Percentiles rank a stretch among this genome's conserved stretches.
phyloP scores from a whole-genome alignment of 139 green algal species.

The Nannochloris sp. region DNA sequence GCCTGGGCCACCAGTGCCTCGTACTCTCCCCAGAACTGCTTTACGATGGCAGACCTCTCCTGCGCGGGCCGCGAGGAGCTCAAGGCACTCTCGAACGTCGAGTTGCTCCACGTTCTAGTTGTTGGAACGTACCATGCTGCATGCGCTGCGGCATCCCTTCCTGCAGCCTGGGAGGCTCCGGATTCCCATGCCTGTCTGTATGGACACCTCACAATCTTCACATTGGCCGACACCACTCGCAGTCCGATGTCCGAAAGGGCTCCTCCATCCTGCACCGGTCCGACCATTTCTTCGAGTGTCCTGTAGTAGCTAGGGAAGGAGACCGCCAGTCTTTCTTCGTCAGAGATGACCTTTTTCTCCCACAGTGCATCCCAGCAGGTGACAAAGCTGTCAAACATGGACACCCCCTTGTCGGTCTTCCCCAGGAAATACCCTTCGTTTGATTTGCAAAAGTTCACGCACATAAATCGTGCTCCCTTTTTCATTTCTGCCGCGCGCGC shows the following conservation, averaged over 20 bases:
- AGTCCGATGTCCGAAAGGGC: not conserved
- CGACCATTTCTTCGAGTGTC: not conserved
- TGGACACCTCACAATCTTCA: not conserved
- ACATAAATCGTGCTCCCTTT: not conserved
- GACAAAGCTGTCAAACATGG: constrained; percentile 1
- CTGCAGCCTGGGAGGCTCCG: not conserved
- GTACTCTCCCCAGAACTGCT: not conserved
- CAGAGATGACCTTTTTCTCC: not conserved
- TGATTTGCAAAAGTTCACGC: not conserved
- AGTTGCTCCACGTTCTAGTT: not conserved
- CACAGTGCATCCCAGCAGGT: not conserved
- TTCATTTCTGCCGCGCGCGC: not conserved
- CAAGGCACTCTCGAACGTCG: not conserved
- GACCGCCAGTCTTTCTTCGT: not conserved
- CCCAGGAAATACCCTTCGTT: not conserved
- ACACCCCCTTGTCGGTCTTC: not conserved
- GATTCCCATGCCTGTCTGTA: not conserved
- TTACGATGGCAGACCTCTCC: not conserved
- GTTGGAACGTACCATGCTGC: constrained; percentile 2
- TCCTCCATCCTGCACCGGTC: not conserved
- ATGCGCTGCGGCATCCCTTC: not conserved
- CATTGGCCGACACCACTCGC: not conserved
- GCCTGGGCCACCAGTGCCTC: not conserved
- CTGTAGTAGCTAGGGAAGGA: constrained; percentile 4
- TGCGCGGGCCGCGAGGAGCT: not conserved